These are phyloP conservation scores for Zasmidium cellare DNA, from an alignment of 2,329 filamentous ascomycete species.

Conservation along the genomic window DNA sequence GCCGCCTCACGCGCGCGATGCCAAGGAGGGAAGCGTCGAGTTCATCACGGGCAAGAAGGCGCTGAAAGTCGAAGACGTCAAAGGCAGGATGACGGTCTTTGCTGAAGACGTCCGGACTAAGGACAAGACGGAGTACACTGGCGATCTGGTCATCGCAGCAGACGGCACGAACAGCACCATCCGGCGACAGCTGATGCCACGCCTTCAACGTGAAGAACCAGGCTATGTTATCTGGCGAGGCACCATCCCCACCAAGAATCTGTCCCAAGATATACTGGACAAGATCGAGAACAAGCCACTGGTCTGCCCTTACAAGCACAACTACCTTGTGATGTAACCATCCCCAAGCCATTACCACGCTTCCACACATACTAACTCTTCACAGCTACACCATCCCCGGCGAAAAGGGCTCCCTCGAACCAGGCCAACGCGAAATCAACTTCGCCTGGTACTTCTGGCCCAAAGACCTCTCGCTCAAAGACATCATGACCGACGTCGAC, in stretches of 20 bases:
- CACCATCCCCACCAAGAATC: conserved; percentile 14
- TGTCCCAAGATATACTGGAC: conserved; percentile 10
- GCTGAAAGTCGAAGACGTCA: conserved; percentile 7
- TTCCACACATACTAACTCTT: neutral
- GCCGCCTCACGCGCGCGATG: conserved; percentile 6
- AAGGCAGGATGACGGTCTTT: conserved; percentile 4
- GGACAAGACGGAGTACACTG: conserved; percentile 6
- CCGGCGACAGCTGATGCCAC: conserved; percentile 17
- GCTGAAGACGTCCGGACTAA: conserved; percentile 12
- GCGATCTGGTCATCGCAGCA: conserved; percentile 24
- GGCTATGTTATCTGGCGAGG: conserved; percentile 27
- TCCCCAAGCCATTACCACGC: neutral
- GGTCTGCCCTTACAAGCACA: conserved; percentile 14
- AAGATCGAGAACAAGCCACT: conserved; percentile 12
- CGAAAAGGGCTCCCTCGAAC: conserved; percentile 25
- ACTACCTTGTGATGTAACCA: conserved; percentile 20
- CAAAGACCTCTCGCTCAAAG: conserved; percentile 14
- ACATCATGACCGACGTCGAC: conserved; percentile 32
- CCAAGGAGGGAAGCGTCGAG: conserved; percentile 4
- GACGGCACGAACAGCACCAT: conserved; percentile 25
- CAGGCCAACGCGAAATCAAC: conserved; percentile 28
- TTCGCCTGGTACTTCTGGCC: conserved; percentile 33
- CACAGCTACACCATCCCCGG: conserved; percentile 31
- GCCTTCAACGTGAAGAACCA: conserved; percentile 16
- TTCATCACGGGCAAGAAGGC: conserved; percentile 17